These are phyloP conservation scores for Mucor lusitanicus DNA, from an alignment of 371 early-diverging fungal genomes.

Conservation along the genomic window DNA sequence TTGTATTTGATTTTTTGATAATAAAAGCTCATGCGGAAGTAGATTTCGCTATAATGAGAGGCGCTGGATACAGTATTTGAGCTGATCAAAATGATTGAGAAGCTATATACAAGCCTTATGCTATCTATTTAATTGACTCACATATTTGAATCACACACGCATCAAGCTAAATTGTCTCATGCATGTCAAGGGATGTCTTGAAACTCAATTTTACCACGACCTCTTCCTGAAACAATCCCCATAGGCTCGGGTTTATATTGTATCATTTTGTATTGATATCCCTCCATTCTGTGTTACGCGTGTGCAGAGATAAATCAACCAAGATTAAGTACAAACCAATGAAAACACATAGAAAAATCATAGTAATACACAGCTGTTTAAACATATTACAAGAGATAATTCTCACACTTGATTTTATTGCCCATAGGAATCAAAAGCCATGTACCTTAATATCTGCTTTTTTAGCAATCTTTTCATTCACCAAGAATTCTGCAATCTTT, in stretches of 20 bases:
- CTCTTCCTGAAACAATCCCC: no score
- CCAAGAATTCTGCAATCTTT: conserved; percentile 83
- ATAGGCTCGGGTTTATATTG: not conserved
- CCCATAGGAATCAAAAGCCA: conserved; percentile 58
- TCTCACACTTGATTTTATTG: not conserved
- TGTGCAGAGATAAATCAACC: not conserved
- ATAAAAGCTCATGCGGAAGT: no score
- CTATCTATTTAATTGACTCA: not conserved
- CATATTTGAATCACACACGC: not conserved
- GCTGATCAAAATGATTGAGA: no score
- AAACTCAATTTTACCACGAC: no score
- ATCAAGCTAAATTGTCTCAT: not conserved
- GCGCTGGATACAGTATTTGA: no score
- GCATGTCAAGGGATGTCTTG: not conserved
- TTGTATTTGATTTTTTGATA: no score
- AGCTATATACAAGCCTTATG: no score
- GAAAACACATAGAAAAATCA: not conserved
- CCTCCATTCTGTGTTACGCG: not conserved
- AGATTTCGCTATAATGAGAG: no score
- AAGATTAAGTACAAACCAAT: not conserved
- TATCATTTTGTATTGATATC: not conserved
- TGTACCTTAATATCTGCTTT: conserved; percentile 91
- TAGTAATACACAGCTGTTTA: not conserved
- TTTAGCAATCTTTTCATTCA: conserved; percentile 76
- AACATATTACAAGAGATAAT: not conserved